Evolutionary conservation across 2,329 filamentous ascomycete genomes (phyloP).

Genomic region (Xylariaceae sp.): DNA sequence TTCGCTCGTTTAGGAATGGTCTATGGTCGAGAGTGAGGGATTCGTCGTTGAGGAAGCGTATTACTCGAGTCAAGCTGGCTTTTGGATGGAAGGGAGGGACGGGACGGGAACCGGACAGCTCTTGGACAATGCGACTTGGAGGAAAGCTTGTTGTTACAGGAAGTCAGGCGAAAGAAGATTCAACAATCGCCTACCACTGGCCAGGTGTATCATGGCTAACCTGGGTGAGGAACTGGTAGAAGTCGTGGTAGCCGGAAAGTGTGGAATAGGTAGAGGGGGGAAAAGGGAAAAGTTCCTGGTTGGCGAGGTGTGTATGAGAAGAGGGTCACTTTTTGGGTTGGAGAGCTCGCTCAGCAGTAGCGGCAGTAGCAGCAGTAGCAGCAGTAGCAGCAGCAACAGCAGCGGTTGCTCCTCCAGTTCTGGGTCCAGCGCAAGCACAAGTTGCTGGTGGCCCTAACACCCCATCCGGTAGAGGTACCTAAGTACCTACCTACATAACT

Average conservation of each 20-base stretch:
- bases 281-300: constrained; percentile 32
- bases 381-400: not conserved
- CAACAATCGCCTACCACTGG: constrained; percentile 30
- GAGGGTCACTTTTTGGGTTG: constrained; percentile 39
- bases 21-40: constrained; percentile 8
- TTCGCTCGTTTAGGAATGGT: constrained; percentile 18
- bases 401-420: not conserved
- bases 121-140: constrained; percentile 37
- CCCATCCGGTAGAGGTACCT: no score
- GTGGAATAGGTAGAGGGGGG: constrained; percentile 26
- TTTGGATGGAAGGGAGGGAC: constrained; percentile 7
- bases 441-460: no score
- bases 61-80: constrained; percentile 28
- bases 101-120: constrained; percentile 35
- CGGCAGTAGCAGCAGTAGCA: not conserved
- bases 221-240: constrained; percentile 19
- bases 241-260: constrained; percentile 24
- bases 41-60: constrained; percentile 6
- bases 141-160: constrained; percentile 39
- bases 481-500: no score
- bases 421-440: constrained; percentile 3
- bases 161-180: constrained; percentile 41
- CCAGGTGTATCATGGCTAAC: constrained; percentile 39
- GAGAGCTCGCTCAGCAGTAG: constrained; percentile 15
- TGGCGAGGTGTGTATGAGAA: constrained; percentile 27